phyloP scores from a whole-genome alignment of 1,284 basidiomycete genomes.

The Cerrena zonata region DNA sequence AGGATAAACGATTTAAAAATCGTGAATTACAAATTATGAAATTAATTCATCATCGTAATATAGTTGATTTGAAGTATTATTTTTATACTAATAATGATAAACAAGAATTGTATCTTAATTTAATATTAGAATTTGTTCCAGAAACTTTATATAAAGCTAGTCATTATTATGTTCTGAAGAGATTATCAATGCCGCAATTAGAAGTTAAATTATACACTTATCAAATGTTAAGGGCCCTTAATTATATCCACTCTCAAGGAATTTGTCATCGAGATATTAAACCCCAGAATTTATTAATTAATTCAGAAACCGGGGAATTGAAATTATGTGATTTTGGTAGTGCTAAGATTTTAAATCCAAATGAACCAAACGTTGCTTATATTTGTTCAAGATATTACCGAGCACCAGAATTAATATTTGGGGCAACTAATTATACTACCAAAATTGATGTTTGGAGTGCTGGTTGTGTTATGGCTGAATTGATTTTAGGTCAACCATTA shows the following conservation, averaged over 20 bases:
- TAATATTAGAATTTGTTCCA: constrained; percentile 97
- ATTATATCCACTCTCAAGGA: constrained; percentile 96
- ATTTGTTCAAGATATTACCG: constrained; percentile 99
- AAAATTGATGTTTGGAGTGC: constrained; percentile 99
- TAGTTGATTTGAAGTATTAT: constrained; percentile 94
- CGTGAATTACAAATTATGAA: constrained; percentile 99
- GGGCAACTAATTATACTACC: constrained; percentile 99
- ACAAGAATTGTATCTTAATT: constrained; percentile 99
- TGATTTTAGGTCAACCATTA: constrained; percentile 97
- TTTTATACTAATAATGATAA: constrained; percentile 99
- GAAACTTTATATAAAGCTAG: constrained; percentile 99
- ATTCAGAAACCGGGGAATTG: constrained; percentile 91
- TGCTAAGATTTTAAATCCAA: constrained; percentile 95
- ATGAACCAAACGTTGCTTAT: constrained; percentile 98
- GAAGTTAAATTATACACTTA: constrained; percentile 99
- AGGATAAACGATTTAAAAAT: constrained; percentile 99
- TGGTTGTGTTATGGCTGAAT: constrained; percentile 98
- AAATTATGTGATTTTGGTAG: constrained; percentile 99
- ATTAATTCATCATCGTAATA: constrained; percentile 94
- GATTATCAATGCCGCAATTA: constrained; percentile 98
- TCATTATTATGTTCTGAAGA: constrained; percentile 97
- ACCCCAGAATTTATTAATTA: constrained; percentile 95
- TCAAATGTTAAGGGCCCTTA: constrained; percentile 92
- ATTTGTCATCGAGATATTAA: constrained; percentile 99
- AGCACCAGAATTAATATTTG: constrained; percentile 98